phyloP scores from a whole-genome alignment of 768 basidiomycete genomes.

The Tricholoma furcatifolium region DNA sequence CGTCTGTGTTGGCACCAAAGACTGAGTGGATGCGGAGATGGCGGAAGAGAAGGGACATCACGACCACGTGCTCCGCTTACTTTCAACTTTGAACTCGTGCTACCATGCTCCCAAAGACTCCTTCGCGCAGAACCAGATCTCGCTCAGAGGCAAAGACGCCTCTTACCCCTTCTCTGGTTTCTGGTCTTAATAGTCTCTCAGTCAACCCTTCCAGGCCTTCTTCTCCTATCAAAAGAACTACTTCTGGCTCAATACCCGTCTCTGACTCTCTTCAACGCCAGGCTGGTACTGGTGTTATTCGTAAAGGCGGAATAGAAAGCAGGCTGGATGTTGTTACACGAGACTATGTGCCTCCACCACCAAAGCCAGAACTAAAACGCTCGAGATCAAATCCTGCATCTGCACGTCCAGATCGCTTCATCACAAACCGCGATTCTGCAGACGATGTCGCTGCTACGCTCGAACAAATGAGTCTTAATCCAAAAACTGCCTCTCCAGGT shows the following conservation, averaged over 20 bases:
- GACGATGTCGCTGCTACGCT: conserved; percentile 62
- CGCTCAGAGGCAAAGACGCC: conserved; percentile 53
- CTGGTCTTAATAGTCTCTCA: conserved; percentile 40
- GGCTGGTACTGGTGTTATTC: conserved; percentile 65
- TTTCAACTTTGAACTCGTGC: conserved; percentile 6
- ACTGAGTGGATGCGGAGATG: conserved; percentile 86
- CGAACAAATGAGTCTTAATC: conserved; percentile 59
- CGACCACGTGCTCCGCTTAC: conserved; percentile 4
- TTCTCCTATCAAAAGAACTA: conserved; percentile 66
- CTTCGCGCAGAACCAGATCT: conserved; percentile 42
- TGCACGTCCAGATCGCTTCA: conserved; percentile 66
- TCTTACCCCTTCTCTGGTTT: conserved; percentile 44
- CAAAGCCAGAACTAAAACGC: conserved; percentile 61
- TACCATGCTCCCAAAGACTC: conserved; percentile 39
- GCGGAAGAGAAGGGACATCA: conserved; percentile 82
- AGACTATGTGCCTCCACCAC: conserved; percentile 72
- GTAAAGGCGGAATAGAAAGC: conserved; percentile 76
- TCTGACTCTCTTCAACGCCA: conserved; percentile 60
- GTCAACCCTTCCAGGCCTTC: conserved; percentile 63
- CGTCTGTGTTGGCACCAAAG: conserved; percentile 95
- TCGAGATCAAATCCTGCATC: conserved; percentile 73
- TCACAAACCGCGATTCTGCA: conserved; percentile 55
- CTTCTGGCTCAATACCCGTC: conserved; percentile 43
- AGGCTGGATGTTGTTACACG: conserved; percentile 73
- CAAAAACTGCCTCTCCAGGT: conserved; percentile 62